Conservation (phyloP, 805 yeast species). For the Teunomyces pallodes region DNA sequence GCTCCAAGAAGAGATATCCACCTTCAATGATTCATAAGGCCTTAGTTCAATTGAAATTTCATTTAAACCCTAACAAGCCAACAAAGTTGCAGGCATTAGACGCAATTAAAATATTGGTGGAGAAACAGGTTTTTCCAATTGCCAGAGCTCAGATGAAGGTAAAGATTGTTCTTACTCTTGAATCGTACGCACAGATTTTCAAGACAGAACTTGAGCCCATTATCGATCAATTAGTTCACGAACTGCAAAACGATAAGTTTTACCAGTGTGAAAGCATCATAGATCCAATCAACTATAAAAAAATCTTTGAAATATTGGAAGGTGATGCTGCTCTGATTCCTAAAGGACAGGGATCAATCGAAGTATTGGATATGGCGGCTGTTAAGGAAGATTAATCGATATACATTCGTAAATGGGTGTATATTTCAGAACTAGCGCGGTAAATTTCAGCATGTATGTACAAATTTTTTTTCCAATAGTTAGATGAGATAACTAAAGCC, state of each 20-base stretch:
- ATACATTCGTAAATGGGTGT: neutral
- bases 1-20: slow-evolving; percentile 85
- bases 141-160: slow-evolving; percentile 93
- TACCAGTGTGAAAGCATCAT: slow-evolving; percentile 57
- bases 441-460: neutral
- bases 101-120: slow-evolving; percentile 75
- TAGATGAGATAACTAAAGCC: slow-evolving; percentile 1
- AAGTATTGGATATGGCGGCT: slow-evolving; percentile 87
- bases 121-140: slow-evolving; percentile 84
- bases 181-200: slow-evolving; percentile 46
- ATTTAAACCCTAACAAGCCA: slow-evolving; percentile 66
- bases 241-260: slow-evolving; percentile 38
- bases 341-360: slow-evolving; percentile 62
- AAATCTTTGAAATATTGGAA: slow-evolving; percentile 59
- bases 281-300: slow-evolving; percentile 82
- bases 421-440: neutral
- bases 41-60: slow-evolving; percentile 72
- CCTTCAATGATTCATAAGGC: slow-evolving; percentile 93
- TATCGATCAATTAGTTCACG: slow-evolving; percentile 40
- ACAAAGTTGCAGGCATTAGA: slow-evolving; percentile 90
- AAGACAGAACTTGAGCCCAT: slow-evolving; percentile 32
- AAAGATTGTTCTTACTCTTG: slow-evolving; percentile 54
- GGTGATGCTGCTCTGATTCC: slow-evolving; percentile 44
- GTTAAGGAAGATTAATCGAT: slow-evolving; percentile 46
- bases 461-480: slow-evolving; percentile 10